A percentile compares a stretch with the other conserved stretches of the same genome.
These are phyloP conservation scores for Warburgia ugandensis DNA, from an alignment of 164 flowering plant species.

Conservation along the genomic window DNA sequence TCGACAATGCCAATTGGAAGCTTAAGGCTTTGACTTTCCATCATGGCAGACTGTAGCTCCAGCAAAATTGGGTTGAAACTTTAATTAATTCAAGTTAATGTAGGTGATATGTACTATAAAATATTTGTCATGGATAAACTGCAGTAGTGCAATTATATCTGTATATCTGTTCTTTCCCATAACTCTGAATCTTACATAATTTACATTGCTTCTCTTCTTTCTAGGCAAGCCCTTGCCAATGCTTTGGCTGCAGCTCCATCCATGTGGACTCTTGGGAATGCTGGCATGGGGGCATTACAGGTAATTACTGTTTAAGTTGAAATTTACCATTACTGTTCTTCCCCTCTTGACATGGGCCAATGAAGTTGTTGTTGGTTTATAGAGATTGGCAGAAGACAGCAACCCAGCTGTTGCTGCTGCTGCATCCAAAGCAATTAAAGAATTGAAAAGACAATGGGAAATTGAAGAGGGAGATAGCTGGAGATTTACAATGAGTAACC, in stretches of 20 bases:
- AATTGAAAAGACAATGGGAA: slow-evolving; percentile 87
- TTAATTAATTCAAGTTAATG: too few species aligned
- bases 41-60: too few species aligned
- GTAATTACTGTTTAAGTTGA: slow-evolving; percentile 19
- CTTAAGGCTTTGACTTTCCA: too few species aligned
- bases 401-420: slow-evolving; percentile 83
- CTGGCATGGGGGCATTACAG: slow-evolving; percentile 99
- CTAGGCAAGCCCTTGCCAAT: slow-evolving; percentile 87
- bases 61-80: too few species aligned
- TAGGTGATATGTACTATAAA: too few species aligned
- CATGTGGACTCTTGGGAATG: slow-evolving; percentile 99
- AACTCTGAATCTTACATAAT: too few species aligned
- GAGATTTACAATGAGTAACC: slow-evolving; percentile 60
- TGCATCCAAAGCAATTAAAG: slow-evolving; percentile 72
- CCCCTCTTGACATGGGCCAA: neutral
- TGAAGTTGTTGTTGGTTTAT: slow-evolving; percentile 12
- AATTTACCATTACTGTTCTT: neutral
- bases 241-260: slow-evolving; percentile 95
- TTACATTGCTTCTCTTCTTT: neutral
- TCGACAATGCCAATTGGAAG: too few species aligned
- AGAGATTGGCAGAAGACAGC: slow-evolving; percentile 92
- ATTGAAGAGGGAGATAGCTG: slow-evolving; percentile 89
- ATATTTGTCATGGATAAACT: too few species aligned
- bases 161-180: too few species aligned
- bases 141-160: too few species aligned